Base-by-base conservation (phyloP, 2,329 filamentous ascomycete species). In the Aphanocladium album region DNA sequence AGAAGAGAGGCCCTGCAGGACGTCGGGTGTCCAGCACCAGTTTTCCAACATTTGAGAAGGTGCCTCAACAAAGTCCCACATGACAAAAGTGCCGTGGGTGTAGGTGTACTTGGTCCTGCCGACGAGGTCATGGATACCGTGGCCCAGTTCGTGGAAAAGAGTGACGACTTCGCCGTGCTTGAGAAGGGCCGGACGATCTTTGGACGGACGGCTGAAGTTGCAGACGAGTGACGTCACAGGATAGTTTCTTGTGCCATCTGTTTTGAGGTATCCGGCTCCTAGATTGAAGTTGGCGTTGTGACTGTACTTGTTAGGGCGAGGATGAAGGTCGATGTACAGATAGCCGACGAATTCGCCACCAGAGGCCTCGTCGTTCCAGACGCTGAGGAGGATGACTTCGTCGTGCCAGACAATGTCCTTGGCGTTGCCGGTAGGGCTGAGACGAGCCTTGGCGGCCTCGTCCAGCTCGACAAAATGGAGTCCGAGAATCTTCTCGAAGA, bases 241-340 rank as follows among this genome's bases (percentile, higher is more conserved):
- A 72, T 92, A 93, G 60, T 86, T 82, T 59, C 89, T 83, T 39
- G 84, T 87, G 63, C 89, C 89, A 62, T 91, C 84, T 57, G 83
- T 78, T 61, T 82, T 78, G 60, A 86, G 76, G 74, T 83, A 91
- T 25, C 89, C 89, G 1, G 89, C 89, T 73, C 91, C 86, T 2
- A 95, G 74, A 73, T 87, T 90, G 78, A 95, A 93, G 78, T 93
- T 93, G 68, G 90, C 90, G 6, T 90, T 90, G 69, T 93, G 90
- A 17, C 89, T 87, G 71, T 93, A 93, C 73, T 95, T 95, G 73
- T 91, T 90, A 67, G 86, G 85, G 41, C 90, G 83, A 1, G 90
- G 90, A 73, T 91, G 89, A 21, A 93, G 80, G 73, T 95, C 90
- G 16, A 95, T 83, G 73, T 93, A 93, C 27, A 95, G 80, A 71